Base-by-base conservation (phyloP, 768 basidiomycete genomes). In the Amanita fuliginea region DNA sequence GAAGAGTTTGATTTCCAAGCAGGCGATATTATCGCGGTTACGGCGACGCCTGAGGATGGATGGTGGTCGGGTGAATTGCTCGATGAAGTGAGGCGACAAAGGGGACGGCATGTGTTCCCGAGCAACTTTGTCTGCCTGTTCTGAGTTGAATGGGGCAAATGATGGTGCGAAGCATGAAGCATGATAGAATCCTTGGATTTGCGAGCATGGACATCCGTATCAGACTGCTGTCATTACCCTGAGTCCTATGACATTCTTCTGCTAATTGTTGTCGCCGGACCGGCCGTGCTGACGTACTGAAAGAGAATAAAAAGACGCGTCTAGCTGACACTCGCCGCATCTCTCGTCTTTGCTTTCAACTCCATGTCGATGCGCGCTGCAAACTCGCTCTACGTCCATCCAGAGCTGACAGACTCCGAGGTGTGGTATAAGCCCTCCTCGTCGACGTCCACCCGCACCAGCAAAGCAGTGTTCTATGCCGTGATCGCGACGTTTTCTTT, bases 1-100 rank as follows among this genome's bases (percentile, higher is more conserved):
- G 91, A 94, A 60, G 95, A 97, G 67, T 97, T 98, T 63, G 87
- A 94, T 62, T 97, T 98, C 80, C 89, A 93, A 61, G 72, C 81
- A 18, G 90, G 87, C 2, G 95, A 98, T 65, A 88, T 96, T 55
- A 96, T 98, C 55, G 94, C 93, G 6, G 94, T 98, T 8, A 94
- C 89, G 0, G 76, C 81, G 18, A 95, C 92, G 5, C 92, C 92
- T 4, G 92, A 93, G 57, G 94, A 96, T 58, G 95, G 95, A 1
- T 97, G 95, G 95, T 98, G 94, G 95, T 86, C 81, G 49, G 95
- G 95, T 19, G 83, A 86, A 57, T 64, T 91, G 51, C 66, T 90
- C n/a, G 85, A 88, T 53, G 86, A 89, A 56, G 70, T 72, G 26
- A 67, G 89, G 55, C 71, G 87, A 54, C 75, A 82, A 54, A 70